phyloP scores from a whole-genome alignment of 129 eudicot genomes.

The Centrapalus pauciflorus region DNA sequence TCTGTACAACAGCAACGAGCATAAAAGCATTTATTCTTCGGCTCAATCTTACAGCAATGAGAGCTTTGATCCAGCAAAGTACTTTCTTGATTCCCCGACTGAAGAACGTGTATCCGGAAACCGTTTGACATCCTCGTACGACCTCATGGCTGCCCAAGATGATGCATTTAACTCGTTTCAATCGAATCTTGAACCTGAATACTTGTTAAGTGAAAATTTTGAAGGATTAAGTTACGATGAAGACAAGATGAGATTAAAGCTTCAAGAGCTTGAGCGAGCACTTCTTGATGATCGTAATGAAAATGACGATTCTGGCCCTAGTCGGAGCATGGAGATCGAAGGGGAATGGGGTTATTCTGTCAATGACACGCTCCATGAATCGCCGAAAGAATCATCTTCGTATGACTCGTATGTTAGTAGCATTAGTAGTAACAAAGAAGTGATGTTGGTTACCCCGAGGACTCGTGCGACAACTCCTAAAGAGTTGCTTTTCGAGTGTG shows the following conservation, averaged over 20 bases:
- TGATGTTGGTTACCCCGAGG: conserved; percentile 18
- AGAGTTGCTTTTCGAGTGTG: conserved; percentile 73
- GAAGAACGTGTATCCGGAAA: conserved; percentile 40
- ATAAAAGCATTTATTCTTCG: not conserved
- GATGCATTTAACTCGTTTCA: conserved; percentile 13
- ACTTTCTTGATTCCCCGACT: conserved; percentile 57
- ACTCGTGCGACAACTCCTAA: conserved; percentile 36
- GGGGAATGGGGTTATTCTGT: conserved; percentile 34
- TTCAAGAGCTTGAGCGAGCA: conserved; percentile 79
- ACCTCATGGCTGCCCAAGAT: conserved; percentile 14
- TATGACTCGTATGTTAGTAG: conserved; percentile 54
- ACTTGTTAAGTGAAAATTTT: conserved; percentile 37
- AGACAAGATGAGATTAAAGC: conserved; percentile 62
- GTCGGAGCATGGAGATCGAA: conserved; percentile 50
- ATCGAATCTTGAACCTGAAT: conserved; percentile 35
- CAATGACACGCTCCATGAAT: conserved; percentile 29
- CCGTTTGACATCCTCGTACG: conserved; percentile 27
- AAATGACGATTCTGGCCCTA: conserved; percentile 28
- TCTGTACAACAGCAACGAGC: not conserved
- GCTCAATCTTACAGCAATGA: conserved; percentile 43
- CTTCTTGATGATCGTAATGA: conserved; percentile 60
- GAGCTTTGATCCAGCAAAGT: conserved; percentile 52
- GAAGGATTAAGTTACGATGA: conserved; percentile 53
- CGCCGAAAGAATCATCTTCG: conserved; percentile 73
- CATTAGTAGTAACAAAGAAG: conserved; percentile 45